phyloP scores from a whole-genome alignment of 106 monocot genomes.

The Apostasia ramifera region DNA sequence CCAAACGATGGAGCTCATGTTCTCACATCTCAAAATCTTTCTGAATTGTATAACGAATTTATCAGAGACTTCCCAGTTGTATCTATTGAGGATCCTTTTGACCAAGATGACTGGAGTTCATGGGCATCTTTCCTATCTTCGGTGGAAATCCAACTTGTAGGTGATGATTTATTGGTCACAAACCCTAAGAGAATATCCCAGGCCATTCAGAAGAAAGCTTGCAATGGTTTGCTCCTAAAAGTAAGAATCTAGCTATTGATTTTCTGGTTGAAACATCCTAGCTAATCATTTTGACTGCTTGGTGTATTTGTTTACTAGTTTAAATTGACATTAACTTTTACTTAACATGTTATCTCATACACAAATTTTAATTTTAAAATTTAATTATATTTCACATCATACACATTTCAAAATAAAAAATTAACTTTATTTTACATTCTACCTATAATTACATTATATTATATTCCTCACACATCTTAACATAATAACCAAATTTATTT shows the following conservation, averaged over 20 bases:
- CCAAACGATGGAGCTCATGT: slow-evolving; percentile 90
- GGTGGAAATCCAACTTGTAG: slow-evolving; percentile 86
- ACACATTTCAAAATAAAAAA: no score
- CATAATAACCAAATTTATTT: no score
- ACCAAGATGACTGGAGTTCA: slow-evolving; percentile 94
- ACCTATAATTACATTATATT: no score
- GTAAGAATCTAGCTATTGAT: slow-evolving; percentile 17
- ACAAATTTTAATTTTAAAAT: no score
- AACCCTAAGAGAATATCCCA: slow-evolving; percentile 91
- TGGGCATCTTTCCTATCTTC: slow-evolving; percentile 82
- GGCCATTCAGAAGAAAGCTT: slow-evolving; percentile 87
- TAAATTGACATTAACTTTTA: no score
- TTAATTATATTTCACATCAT: no score
- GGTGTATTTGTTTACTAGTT: no score
- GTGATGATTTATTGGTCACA: slow-evolving; percentile 95
- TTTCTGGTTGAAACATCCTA: not conserved
- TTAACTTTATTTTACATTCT: no score
- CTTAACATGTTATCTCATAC: no score
- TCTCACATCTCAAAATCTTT: slow-evolving; percentile 45
- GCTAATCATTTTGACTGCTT: no score
- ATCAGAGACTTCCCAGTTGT: slow-evolving; percentile 93
- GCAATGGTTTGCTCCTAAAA: slow-evolving; percentile 84
- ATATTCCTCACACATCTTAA: no score
- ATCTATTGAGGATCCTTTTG: slow-evolving; percentile 97
- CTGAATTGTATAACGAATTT: slow-evolving; percentile 87